Conservation (phyloP, 2,329 filamentous ascomycete genomes). For the Acrocalymma vagum region DNA sequence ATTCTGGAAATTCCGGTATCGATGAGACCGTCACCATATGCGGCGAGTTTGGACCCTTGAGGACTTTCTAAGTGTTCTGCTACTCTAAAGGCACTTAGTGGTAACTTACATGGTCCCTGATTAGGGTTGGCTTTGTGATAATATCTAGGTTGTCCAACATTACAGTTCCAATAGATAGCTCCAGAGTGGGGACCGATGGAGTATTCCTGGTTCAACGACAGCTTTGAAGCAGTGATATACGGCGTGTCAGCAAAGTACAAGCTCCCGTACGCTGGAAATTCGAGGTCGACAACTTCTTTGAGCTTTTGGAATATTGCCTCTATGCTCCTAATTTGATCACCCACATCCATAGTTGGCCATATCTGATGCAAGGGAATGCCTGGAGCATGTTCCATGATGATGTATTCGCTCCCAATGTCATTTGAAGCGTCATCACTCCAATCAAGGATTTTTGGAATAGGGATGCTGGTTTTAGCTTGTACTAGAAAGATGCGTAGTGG, state of each 20-base stretch:
- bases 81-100: constrained; percentile 7
- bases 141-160: constrained; percentile 39
- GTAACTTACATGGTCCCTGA: constrained; percentile 49
- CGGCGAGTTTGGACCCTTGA: constrained; percentile 44
- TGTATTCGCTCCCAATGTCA: constrained; percentile 47
- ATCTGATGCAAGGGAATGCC: constrained; percentile 43
- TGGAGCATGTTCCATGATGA: constrained; percentile 48
- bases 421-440: constrained; percentile 51
- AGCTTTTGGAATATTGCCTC: constrained; percentile 37
- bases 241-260: constrained; percentile 26
- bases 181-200: constrained; percentile 43
- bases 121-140: constrained; percentile 44
- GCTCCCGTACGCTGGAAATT: constrained; percentile 52
- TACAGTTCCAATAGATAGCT: constrained; percentile 39
- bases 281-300: constrained; percentile 37
- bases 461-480: constrained; percentile 48
- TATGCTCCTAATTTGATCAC: constrained; percentile 45
- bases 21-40: constrained; percentile 49
- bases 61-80: constrained; percentile 16
- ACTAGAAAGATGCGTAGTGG: constrained; percentile 33
- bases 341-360: constrained; percentile 44
- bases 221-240: constrained; percentile 15
- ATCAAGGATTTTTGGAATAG: constrained; percentile 53
- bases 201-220: constrained; percentile 26
- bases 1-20: constrained; percentile 50